A percentile compares a stretch with the other conserved stretches of the same genome.
Conservation (phyloP, 2,329 filamentous ascomycete species). For the Pseudogymnoascus sp. region DNA sequence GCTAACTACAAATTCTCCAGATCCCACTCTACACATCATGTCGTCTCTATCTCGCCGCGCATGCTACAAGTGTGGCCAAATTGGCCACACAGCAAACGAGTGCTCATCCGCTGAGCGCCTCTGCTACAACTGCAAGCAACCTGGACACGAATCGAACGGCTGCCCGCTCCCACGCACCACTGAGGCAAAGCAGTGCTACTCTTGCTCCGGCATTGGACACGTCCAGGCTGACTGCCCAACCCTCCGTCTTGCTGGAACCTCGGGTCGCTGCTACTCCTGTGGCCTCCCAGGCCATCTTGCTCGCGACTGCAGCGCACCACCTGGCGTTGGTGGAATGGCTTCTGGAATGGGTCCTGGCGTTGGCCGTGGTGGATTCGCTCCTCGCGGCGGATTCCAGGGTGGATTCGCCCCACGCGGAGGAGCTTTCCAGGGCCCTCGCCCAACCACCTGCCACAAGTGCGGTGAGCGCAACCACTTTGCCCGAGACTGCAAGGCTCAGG, state of each 20-base stretch:
- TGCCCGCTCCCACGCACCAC: conserved; percentile 95
- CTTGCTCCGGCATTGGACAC: conserved; percentile 96
- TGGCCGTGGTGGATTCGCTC: conserved; percentile 58
- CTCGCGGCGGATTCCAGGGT: conserved; percentile 62
- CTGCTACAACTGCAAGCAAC: conserved; percentile 91
- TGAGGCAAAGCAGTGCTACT: conserved; percentile 99
- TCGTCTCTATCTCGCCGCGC: conserved; percentile 74
- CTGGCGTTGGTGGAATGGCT: conserved; percentile 36
- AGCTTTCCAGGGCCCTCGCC: conserved; percentile 61
- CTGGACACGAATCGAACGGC: conserved; percentile 92
- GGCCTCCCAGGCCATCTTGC: conserved; percentile 88
- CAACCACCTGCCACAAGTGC: conserved; percentile 67
- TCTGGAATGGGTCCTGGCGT: conserved; percentile 32
- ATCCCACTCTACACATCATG: conserved; percentile 39
- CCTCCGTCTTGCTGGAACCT: conserved; percentile 72
- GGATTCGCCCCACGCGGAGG: conserved; percentile 63
- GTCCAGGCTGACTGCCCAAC: conserved; percentile 99
- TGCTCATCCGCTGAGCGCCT: conserved; percentile 97
- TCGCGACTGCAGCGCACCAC: conserved; percentile 76
- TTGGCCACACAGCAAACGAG: conserved; percentile 77
- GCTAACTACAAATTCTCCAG: conserved; percentile 4
- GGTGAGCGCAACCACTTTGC: conserved; percentile 95
- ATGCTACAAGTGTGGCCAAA: conserved; percentile 65
- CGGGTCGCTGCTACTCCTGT: conserved; percentile 94
- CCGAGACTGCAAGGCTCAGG: conserved; percentile 80